phyloP scores from a whole-genome alignment of 2,329 filamentous ascomycete genomes.

The Phaeophleospora eucalypticola region DNA sequence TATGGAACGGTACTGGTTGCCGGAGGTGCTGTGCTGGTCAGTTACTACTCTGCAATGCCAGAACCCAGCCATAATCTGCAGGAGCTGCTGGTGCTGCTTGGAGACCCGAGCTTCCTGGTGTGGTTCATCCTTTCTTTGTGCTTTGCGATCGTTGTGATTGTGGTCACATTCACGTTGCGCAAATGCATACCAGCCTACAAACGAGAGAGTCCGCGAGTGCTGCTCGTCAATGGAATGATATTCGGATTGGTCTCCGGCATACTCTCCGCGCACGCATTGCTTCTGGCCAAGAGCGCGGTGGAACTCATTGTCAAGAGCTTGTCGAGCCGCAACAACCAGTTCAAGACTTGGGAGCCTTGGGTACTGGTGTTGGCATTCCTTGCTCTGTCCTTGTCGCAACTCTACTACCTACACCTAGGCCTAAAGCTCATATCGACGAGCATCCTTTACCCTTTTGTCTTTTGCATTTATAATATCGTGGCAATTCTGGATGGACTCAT shows the following conservation, averaged over 20 bases:
- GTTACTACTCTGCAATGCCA: slow-evolving; percentile 86
- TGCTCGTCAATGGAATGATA: slow-evolving; percentile 73
- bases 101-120: slow-evolving; percentile 68
- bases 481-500: slow-evolving; percentile 95
- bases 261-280: slow-evolving; percentile 84
- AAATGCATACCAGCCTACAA: slow-evolving; percentile 28
- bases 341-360: slow-evolving; percentile 94
- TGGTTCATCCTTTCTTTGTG: slow-evolving; percentile 85
- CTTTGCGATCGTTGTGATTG: slow-evolving; percentile 63
- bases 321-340: slow-evolving; percentile 83
- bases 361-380: slow-evolving; percentile 79
- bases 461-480: slow-evolving; percentile 98
- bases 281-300: slow-evolving; percentile 94
- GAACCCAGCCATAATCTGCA: slow-evolving; percentile 84
- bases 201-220: slow-evolving; percentile 38
- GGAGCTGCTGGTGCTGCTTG: slow-evolving; percentile 74
- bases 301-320: slow-evolving; percentile 87
- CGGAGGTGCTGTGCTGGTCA: slow-evolving; percentile 83
- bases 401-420: slow-evolving; percentile 92
- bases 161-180: slow-evolving; percentile 52
- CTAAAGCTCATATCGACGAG: slow-evolving; percentile 93
- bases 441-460: slow-evolving; percentile 92
- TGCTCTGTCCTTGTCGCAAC: slow-evolving; percentile 75
- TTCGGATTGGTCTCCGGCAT: slow-evolving; percentile 88
- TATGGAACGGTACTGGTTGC: slow-evolving; percentile 86